Evolutionary conservation across 2,329 filamentous ascomycete species (phyloP).

Genomic region (Trichoderma hamatum): DNA sequence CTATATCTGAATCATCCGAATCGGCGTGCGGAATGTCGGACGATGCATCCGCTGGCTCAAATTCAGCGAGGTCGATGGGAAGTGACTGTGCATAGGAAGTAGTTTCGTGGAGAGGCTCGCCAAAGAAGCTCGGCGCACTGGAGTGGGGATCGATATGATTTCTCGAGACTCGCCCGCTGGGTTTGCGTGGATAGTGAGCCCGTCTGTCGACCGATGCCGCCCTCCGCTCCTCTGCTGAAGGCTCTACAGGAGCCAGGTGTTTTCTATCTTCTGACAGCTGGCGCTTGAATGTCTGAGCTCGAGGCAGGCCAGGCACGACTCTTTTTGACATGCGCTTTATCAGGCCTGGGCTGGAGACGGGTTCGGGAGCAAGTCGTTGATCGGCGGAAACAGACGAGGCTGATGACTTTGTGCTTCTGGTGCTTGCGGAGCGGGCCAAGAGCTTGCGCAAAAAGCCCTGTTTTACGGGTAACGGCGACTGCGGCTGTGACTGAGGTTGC

Average conservation of each 20-base stretch:
- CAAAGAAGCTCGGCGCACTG: slow-evolving; percentile 53
- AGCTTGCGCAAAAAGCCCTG: slow-evolving; percentile 38
- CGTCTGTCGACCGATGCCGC: slow-evolving; percentile 68
- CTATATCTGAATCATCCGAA: neutral
- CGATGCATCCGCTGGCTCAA: slow-evolving; percentile 18
- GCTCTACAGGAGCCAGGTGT: slow-evolving; percentile 67
- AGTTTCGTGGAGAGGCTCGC: slow-evolving; percentile 31
- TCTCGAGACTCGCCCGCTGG: slow-evolving; percentile 34
- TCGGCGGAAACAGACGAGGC: slow-evolving; percentile 20
- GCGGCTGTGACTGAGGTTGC: slow-evolving; percentile 20
- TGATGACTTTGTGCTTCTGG: slow-evolving; percentile 13
- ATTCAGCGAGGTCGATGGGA: slow-evolving; percentile 28
- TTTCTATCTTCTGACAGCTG: slow-evolving; percentile 80
- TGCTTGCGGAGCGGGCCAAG: slow-evolving; percentile 31
- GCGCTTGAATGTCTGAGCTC: slow-evolving; percentile 77
- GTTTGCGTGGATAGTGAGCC: slow-evolving; percentile 37
- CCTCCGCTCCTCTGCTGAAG: slow-evolving; percentile 68
- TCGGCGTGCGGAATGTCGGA: neutral
- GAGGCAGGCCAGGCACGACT: slow-evolving; percentile 78
- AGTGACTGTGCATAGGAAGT: slow-evolving; percentile 30
- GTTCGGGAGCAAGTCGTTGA: neutral
- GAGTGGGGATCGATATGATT: slow-evolving; percentile 43
- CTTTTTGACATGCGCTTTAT: slow-evolving; percentile 54
- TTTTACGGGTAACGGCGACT: slow-evolving; percentile 30
- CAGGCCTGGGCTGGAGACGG: slow-evolving; percentile 34